These are phyloP conservation scores for Kwoniella bestiolae DNA, from an alignment of 768 basidiomycete genomes.

Conservation along the genomic window DNA sequence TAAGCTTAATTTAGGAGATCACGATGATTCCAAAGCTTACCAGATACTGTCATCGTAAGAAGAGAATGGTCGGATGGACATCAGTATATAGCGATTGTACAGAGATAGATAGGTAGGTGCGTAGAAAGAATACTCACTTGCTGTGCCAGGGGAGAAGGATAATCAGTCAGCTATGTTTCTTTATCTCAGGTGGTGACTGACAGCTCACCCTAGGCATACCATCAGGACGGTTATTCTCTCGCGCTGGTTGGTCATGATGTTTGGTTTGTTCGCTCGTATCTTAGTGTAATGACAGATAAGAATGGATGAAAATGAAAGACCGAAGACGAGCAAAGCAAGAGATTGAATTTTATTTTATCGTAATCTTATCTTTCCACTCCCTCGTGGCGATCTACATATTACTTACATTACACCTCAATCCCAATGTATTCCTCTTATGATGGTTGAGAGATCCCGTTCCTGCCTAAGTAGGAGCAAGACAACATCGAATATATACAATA, in stretches of 20 bases:
- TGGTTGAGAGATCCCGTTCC: too few relatives aligned
- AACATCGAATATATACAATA: neutral
- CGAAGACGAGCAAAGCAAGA: too few relatives aligned
- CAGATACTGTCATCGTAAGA: conserved; percentile 33
- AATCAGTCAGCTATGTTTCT: neutral
- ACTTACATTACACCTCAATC: too few relatives aligned
- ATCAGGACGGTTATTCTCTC: conserved; percentile 50
- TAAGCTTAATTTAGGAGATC: neutral
- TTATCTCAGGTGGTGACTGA: neutral
- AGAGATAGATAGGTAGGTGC: neutral
- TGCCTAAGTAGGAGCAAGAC: neutral
- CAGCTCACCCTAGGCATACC: conserved; percentile 55
- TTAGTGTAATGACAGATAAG: too few relatives aligned
- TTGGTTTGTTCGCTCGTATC: too few relatives aligned
- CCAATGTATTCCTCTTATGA: too few relatives aligned
- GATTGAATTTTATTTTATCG: neutral
- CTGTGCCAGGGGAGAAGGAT: conserved; percentile 9
- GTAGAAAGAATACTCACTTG: conserved; percentile 34
- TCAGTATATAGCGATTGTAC: neutral
- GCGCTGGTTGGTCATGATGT: conserved; percentile 9
- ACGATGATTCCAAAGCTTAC: conserved; percentile 12
- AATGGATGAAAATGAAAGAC: too few relatives aligned
- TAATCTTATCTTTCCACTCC: neutral
- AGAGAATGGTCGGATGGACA: neutral
- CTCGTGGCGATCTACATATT: neutral